Conservation (phyloP, 2,329 filamentous ascomycete genomes). For the Fusarium nelsonii region DNA sequence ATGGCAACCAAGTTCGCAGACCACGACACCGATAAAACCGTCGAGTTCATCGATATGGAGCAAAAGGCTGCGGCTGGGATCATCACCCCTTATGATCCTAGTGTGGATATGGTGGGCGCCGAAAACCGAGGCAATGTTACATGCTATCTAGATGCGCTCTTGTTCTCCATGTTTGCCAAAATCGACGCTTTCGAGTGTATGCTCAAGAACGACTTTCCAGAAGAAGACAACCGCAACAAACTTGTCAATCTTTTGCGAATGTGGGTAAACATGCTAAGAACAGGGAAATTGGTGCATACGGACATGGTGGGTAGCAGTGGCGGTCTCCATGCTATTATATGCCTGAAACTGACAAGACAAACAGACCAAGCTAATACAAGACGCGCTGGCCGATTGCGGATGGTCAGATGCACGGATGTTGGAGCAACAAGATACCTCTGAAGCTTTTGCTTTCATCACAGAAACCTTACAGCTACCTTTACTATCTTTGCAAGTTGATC, state of each 20-base stretch:
- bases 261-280: constrained; percentile 93
- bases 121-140: constrained; percentile 88
- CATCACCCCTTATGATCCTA: constrained; percentile 79
- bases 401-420: constrained; percentile 83
- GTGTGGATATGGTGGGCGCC: constrained; percentile 81
- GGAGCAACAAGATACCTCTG: constrained; percentile 94
- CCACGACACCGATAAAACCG: constrained; percentile 79
- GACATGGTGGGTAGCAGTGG: constrained; percentile 74
- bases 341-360: constrained; percentile 44
- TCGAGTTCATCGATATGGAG: constrained; percentile 81
- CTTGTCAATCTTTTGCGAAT: constrained; percentile 83
- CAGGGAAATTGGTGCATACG: constrained; percentile 84
- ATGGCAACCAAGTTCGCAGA: constrained; percentile 73
- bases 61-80: constrained; percentile 85
- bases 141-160: constrained; percentile 91
- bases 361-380: constrained; percentile 85
- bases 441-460: constrained; percentile 95
- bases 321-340: background rate
- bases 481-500: constrained; percentile 90
- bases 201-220: constrained; percentile 79
- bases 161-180: constrained; percentile 96
- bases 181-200: constrained; percentile 94
- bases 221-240: constrained; percentile 75
- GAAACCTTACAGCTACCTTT: constrained; percentile 89
- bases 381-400: constrained; percentile 84